Conservation (phyloP, 106 monocot species). For the Dendrobium officinale region DNA sequence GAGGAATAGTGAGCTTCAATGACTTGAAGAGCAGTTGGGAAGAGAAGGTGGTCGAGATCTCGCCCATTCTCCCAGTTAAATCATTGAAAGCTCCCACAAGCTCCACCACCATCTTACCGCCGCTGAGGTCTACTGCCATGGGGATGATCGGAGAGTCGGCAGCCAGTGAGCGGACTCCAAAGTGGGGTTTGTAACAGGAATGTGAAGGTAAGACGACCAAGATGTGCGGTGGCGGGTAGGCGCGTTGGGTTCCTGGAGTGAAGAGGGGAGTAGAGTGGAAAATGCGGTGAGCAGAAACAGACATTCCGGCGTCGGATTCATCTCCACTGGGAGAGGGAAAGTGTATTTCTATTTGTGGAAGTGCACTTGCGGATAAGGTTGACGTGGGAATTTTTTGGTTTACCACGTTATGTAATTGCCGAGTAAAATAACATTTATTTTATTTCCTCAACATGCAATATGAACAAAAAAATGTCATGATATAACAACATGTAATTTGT, state of each 20-base stretch:
- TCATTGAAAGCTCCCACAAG: constrained; percentile 75
- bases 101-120: constrained; percentile 42
- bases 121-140: background rate
- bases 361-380: no score
- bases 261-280: background rate
- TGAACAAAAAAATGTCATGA: no score
- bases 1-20: constrained; percentile 63
- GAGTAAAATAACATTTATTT: no score
- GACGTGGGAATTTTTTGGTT: no score
- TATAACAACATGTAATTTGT: no score
- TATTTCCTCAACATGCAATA: no score
- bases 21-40: constrained; percentile 61
- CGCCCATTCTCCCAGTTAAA: constrained; percentile 70
- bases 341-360: no score
- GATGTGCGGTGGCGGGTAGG: background rate
- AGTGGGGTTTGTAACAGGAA: background rate
- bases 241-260: background rate
- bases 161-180: background rate
- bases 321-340: background rate
- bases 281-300: background rate
- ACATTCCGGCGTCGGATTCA: background rate
- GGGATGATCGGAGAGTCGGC: background rate
- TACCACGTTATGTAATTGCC: no score
- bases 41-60: constrained; percentile 38
- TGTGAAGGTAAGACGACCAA: background rate